Evolutionary conservation across 2,329 filamentous ascomycete species (phyloP).

Genomic region (Lomentospora prolificans): DNA sequence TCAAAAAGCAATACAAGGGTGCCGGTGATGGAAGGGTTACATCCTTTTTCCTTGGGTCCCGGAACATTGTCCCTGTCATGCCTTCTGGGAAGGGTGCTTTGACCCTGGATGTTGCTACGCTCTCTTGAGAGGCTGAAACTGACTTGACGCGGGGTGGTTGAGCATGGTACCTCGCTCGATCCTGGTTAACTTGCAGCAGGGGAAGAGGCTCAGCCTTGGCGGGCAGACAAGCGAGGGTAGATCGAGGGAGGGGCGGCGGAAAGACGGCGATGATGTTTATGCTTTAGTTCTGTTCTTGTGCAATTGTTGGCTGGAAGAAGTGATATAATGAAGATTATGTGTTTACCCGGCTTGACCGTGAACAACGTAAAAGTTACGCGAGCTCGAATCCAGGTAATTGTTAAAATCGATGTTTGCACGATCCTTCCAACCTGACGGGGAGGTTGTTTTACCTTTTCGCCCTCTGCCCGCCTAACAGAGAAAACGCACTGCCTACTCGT

Average conservation of each 20-base stretch:
- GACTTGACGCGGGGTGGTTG: constrained; percentile 4
- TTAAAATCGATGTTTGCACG: neutral
- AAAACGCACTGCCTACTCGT: no score
- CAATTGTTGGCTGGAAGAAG: constrained; percentile 1
- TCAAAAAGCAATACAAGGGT: no score
- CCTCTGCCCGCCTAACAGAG: no score
- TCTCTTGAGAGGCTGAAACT: constrained; percentile 4
- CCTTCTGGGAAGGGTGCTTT: neutral
- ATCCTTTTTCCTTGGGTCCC: neutral
- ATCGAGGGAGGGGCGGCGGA: neutral
- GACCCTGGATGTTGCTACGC: neutral
- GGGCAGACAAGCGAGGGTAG: neutral
- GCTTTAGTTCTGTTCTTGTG: neutral
- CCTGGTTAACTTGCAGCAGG: no score
- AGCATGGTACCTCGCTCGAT: no score
- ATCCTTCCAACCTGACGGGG: neutral
- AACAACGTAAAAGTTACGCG: neutral
- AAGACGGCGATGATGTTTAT: neutral
- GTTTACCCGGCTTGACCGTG: neutral
- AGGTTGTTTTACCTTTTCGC: no score
- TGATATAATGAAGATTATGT: neutral
- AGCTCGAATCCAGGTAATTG: neutral
- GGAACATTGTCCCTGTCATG: neutral
- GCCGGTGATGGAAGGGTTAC: neutral
- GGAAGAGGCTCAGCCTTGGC: neutral